These are phyloP conservation scores for Rhodotorula sp. DNA, from an alignment of 1,284 basidiomycete genomes.

Conservation along the genomic window DNA sequence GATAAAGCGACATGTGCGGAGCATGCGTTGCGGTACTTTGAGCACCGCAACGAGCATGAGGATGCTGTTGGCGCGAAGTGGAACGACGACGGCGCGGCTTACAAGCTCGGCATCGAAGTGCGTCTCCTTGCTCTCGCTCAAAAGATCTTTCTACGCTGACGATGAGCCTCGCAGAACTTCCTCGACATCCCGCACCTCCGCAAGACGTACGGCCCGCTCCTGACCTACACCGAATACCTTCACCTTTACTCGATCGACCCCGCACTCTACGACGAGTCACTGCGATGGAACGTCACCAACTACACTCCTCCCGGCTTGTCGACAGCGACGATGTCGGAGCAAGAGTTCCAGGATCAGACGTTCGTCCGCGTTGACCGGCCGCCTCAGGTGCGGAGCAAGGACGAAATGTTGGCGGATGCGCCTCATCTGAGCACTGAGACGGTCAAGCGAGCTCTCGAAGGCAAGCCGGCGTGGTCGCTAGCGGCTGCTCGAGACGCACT, in stretches of 20 bases:
- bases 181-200: slow-evolving; percentile 55
- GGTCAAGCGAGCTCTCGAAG: slow-evolving; percentile 40
- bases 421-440: slow-evolving; percentile 30
- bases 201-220: slow-evolving; percentile 36
- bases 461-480: slow-evolving; percentile 42
- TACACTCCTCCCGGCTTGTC: slow-evolving; percentile 4
- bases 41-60: slow-evolving; percentile 11
- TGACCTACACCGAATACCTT: slow-evolving; percentile 25
- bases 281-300: slow-evolving; percentile 4
- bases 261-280: slow-evolving; percentile 1
- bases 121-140: background rate
- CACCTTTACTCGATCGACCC: slow-evolving; percentile 10
- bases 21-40: slow-evolving; percentile 7
- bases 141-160: background rate
- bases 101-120: slow-evolving; percentile 21
- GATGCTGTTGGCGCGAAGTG: slow-evolving; percentile 9
- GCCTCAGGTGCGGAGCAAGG: slow-evolving; percentile 20
- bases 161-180: slow-evolving; percentile 47
- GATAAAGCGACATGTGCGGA: slow-evolving; percentile 47
- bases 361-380: slow-evolving; percentile 44
- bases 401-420: slow-evolving; percentile 24
- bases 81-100: slow-evolving; percentile 26
- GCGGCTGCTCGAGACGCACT: slow-evolving; percentile 49
- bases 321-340: background rate
- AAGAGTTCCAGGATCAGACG: slow-evolving; percentile 12